Base-by-base conservation (phyloP, 1,139 yeast species). In the Candida neerlandica region DNA sequence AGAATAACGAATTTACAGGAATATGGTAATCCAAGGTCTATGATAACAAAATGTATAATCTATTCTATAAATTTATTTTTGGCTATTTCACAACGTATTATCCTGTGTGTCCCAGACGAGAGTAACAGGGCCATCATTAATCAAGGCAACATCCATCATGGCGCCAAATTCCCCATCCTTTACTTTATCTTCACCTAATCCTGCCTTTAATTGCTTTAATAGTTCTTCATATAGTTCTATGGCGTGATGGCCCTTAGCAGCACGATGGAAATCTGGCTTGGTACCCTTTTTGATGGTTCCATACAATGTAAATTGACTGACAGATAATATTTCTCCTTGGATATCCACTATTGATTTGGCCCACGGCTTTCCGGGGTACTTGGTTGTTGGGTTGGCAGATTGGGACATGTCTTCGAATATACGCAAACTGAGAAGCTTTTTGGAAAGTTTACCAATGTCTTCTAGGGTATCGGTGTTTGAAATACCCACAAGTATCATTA, bases 91-190 rank as follows among this genome's bases (percentile, higher is more conserved):
- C 38, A 53, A 52, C 3, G 51, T 54, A 37, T 48, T 45, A 44
- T 75, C 80, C 48, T 65, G 74, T 1, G 94, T 85, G 58, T 86
- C 92, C 76, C 84, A 82, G 27, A 83, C 78, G 27, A 87, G 81
- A 0, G 95, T 86, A 6, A 85, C 89, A 0, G 94, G 95, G 4
- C 95, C 95, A 57, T 92, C 97, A 61, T 94, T 94, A 15, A 85
- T 83, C 50, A 92, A 67, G 1, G 80, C 78, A 14, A 94, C 97
- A 55, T 89, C 96, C 99, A 94, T 94, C 96, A 92, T 89, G 7
- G 95, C 98, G 0, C 98, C 99, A 66, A 94, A 94, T 50, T 82
- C 77, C 1, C 99, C 99, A 60, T 90, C 97, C 55, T 85, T 78
- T 5, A 91, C 96, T 44, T 80, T 77, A 0, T 76, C 81, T 1